A percentile compares a stretch with the other conserved stretches of the same genome.
Conservation (phyloP, 225 moss, liverwort and hornwort genomes). For the Rhytidiadelphus loreus region DNA sequence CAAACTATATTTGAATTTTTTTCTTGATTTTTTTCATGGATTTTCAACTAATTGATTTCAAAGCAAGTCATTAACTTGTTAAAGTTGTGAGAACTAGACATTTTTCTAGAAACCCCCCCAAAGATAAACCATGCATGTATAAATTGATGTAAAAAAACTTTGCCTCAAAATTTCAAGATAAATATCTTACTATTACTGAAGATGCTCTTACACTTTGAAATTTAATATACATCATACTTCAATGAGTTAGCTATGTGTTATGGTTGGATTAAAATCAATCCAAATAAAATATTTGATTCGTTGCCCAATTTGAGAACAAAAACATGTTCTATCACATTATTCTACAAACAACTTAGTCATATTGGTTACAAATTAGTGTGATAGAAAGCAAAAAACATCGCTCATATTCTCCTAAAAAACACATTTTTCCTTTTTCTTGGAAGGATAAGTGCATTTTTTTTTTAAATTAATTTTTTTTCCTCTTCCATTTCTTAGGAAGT, state of each 20-base stretch:
- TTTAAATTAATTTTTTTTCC: neutral
- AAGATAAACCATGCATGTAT: neutral
- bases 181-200: neutral
- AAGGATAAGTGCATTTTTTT: neutral
- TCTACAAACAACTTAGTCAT: neutral
- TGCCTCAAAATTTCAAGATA: neutral
- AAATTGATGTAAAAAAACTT: neutral
- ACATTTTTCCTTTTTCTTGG: neutral
- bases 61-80: no score
- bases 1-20: no score
- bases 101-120: no score
- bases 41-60: no score
- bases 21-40: no score
- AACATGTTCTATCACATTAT: neutral
- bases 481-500: neutral
- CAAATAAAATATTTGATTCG: no score
- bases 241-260: neutral
- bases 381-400: no score
- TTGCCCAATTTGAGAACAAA: neutral
- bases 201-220: neutral
- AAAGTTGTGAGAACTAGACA: no score
- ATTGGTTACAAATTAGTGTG: neutral
- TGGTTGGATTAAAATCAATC: neutral
- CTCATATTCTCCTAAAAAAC: neutral
- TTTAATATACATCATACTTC: neutral